These are phyloP conservation scores for Isatis tinctoria DNA, from an alignment of 345 rosid species.

Conservation along the genomic window DNA sequence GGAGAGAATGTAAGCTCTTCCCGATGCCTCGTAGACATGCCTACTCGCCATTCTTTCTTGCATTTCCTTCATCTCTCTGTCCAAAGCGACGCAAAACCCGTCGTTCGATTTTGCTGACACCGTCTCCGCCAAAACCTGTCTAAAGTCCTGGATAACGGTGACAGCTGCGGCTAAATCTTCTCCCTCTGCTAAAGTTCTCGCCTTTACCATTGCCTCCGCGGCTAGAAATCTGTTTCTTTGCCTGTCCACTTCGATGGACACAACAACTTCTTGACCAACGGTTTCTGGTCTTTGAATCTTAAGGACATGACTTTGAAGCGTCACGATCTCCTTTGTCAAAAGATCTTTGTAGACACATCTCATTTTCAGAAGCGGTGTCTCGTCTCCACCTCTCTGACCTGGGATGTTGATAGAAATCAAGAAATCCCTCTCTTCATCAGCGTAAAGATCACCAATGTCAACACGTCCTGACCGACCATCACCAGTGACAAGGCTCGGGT, in stretches of 20 bases:
- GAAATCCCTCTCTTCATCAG: constrained; percentile 92
- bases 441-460: constrained; percentile 86
- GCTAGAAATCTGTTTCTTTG: constrained; percentile 87
- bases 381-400: constrained; percentile 35
- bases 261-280: constrained; percentile 40
- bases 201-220: constrained; percentile 82
- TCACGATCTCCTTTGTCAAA: constrained; percentile 53
- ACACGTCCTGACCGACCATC: constrained; percentile 52
- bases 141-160: constrained; percentile 60
- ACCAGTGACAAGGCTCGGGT: constrained; percentile 42
- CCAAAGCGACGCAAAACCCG: constrained; percentile 69
- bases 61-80: constrained; percentile 93
- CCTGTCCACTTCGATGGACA: constrained; percentile 88
- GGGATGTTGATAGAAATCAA: constrained; percentile 80
- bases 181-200: constrained; percentile 73
- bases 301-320: constrained; percentile 52
- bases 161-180: constrained; percentile 74
- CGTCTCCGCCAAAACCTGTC: constrained; percentile 52
- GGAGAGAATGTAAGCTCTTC: constrained; percentile 91
- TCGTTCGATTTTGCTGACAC: constrained; percentile 65
- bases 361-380: constrained; percentile 62
- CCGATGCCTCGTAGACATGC: constrained; percentile 86
- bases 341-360: constrained; percentile 80
- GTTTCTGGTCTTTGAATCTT: constrained; percentile 57
- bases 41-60: constrained; percentile 95